Evolutionary conservation across 1,284 basidiomycete genomes (phyloP), one percentile per base, ranked within the genome.

Genomic region (Rhodotorula sp.): DNA sequence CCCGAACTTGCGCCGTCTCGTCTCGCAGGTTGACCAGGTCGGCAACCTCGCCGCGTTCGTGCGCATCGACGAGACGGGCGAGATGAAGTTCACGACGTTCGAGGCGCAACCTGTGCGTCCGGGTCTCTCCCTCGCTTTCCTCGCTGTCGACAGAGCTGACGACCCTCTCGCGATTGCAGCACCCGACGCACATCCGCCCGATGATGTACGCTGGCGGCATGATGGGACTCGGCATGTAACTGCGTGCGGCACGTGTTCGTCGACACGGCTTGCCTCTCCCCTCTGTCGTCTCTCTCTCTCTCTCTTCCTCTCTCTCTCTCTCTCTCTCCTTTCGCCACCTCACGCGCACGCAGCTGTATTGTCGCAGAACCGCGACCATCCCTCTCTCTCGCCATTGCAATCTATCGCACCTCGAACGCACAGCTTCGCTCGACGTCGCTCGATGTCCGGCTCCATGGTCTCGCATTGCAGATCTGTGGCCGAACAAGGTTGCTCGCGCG

Each of bases 21-120:
- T 46, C n/a, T 6, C 55, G 30, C 73, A 76, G 75, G 75, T 78
- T 8, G 77, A 79, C 67, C 77, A 78, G 64, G 78, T 78, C 31
- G 78, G 78, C 3, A 79, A 79, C 63, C 68, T 76, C 26, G 78
- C 71, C 22, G 77, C 73, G 18, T 76, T 78, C 55, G 76, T 73
- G 18, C 67, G 75, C 44, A 78, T 79, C 44, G 75, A 76, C 68
- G 74, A 74, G 28, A 65, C 67, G 48, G 78, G 78, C 51, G 71
- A 74, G 30, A 70, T 79, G 34, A 58, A 59, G 1, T 78, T 74
- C 66, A 75, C 68, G 20, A 77, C 77, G 11, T 79, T 76, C 59
- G 53, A 56, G 26, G 77, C 73, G 66, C 73, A 77, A 60, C 75
- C 78, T 24, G 64, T 65, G 46, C 47, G 64, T 59, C 15, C 15